Evolutionary conservation across 1,139 yeast species (phyloP).

Genomic region (Lodderomyces theae): DNA sequence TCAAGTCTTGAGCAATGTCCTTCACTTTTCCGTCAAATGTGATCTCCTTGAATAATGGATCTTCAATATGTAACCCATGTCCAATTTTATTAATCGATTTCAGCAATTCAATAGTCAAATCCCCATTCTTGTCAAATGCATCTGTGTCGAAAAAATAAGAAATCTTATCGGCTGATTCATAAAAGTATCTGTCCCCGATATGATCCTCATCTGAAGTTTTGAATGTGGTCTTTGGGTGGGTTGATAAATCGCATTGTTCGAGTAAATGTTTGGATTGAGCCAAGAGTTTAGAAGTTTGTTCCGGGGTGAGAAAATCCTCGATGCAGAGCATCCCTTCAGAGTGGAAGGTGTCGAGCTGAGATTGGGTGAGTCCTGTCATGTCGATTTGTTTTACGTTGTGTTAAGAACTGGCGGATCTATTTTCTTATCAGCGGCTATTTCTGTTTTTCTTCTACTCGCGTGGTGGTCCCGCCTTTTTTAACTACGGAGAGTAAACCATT

Average conservation of each 20-base stretch:
- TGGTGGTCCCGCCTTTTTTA: too few species aligned
- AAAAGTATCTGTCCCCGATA: slow-evolving; percentile 71
- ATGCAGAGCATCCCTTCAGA: slow-evolving; percentile 64
- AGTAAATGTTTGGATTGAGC: slow-evolving; percentile 46
- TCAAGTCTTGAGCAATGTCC: slow-evolving; percentile 51
- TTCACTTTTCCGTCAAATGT: slow-evolving; percentile 53
- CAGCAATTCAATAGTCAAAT: slow-evolving; percentile 51
- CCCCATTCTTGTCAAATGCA: slow-evolving; percentile 56
- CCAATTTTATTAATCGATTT: slow-evolving; percentile 74
- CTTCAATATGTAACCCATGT: slow-evolving; percentile 66
- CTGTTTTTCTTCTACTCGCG: too few species aligned
- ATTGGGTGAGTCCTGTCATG: slow-evolving; percentile 22
- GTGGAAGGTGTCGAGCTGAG: slow-evolving; percentile 46
- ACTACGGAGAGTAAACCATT: too few species aligned
- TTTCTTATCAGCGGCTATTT: slow-evolving; percentile 1
- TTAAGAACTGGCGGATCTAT: background rate
- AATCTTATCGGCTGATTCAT: slow-evolving; percentile 67
- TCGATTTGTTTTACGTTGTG: background rate
- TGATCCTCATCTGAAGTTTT: slow-evolving; percentile 65
- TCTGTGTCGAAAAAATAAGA: slow-evolving; percentile 71
- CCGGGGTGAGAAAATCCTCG: slow-evolving; percentile 48
- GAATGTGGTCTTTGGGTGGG: slow-evolving; percentile 73
- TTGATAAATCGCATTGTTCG: slow-evolving; percentile 45
- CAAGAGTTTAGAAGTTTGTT: slow-evolving; percentile 40
- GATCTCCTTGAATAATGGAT: slow-evolving; percentile 43